phyloP scores from a whole-genome alignment of 441 rosid species.

The Euphorbia corollata region DNA sequence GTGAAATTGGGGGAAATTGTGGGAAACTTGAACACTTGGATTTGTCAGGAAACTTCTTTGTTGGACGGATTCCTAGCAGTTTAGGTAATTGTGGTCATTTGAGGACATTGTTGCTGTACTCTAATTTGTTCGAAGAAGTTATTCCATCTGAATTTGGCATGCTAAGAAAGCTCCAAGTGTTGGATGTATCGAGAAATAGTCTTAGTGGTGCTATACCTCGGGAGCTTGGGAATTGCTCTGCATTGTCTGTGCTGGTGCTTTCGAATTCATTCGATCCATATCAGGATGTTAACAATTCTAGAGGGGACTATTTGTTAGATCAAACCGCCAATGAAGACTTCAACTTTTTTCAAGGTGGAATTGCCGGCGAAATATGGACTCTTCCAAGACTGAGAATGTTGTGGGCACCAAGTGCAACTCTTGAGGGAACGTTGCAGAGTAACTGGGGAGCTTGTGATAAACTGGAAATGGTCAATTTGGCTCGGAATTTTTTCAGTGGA shows the following conservation, averaged over 20 bases:
- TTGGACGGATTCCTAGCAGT: slow-evolving; percentile 39
- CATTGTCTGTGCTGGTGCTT: slow-evolving; percentile 48
- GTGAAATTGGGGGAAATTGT: slow-evolving; percentile 39
- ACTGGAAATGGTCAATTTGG: slow-evolving; percentile 51
- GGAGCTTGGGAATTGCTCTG: slow-evolving; percentile 48
- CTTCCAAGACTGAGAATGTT: slow-evolving; percentile 44
- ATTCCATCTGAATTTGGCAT: slow-evolving; percentile 43
- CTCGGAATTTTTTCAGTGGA: slow-evolving; percentile 41
- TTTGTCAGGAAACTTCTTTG: slow-evolving; percentile 48
- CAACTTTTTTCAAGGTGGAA: slow-evolving; percentile 44
- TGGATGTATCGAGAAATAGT: slow-evolving; percentile 57
- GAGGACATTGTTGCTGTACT: slow-evolving; percentile 40
- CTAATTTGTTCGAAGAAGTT: slow-evolving; percentile 47
- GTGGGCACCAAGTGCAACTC: slow-evolving; percentile 49
- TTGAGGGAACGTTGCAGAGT: slow-evolving; percentile 36
- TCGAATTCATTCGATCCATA: slow-evolving; percentile 36
- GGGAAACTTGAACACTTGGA: slow-evolving; percentile 50
- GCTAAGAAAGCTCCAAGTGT: slow-evolving; percentile 48
- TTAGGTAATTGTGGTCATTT: slow-evolving; percentile 46
- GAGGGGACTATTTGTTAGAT: slow-evolving; percentile 23
- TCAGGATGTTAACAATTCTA: slow-evolving; percentile 19
- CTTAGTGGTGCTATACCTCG: slow-evolving; percentile 46
- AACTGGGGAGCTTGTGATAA: slow-evolving; percentile 43
- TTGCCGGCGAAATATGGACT: slow-evolving; percentile 33
- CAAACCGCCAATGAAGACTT: slow-evolving; percentile 35